Percentiles rank a stretch among this genome's conserved stretches.
phyloP scores from a whole-genome alignment of 768 basidiomycete genomes.

The Lentinus tigrinus region DNA sequence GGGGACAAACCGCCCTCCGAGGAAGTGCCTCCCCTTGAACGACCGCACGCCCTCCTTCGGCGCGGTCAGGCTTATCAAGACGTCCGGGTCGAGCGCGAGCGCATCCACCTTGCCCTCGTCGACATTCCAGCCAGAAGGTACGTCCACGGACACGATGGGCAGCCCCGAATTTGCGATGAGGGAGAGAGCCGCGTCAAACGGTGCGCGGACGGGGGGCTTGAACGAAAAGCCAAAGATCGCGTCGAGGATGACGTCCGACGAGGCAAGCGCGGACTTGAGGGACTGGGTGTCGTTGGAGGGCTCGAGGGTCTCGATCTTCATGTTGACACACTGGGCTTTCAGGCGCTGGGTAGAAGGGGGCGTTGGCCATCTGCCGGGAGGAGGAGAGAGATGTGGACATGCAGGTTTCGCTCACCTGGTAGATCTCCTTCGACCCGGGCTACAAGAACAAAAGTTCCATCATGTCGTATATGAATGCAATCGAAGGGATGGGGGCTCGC shows the following conservation, averaged over 20 bases:
- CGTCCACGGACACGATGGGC: slow-evolving; percentile 93
- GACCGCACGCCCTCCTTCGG: slow-evolving; percentile 84
- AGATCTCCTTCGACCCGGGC: slow-evolving; percentile 93
- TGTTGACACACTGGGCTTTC: slow-evolving; percentile 83
- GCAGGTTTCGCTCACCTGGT: slow-evolving; percentile 70
- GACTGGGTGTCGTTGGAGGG: slow-evolving; percentile 44
- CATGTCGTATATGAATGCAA: too few relatives aligned
- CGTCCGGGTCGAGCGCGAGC: slow-evolving; percentile 68
- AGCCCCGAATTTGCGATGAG: slow-evolving; percentile 60
- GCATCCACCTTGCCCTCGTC: slow-evolving; percentile 65
- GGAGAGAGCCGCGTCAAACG: slow-evolving; percentile 77
- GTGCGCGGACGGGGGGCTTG: slow-evolving; percentile 82
- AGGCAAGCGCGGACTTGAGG: slow-evolving; percentile 49
- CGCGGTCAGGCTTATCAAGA: slow-evolving; percentile 88
- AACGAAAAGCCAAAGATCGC: slow-evolving; percentile 99
- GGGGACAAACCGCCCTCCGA: slow-evolving; percentile 92
- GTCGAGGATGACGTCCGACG: slow-evolving; percentile 85
- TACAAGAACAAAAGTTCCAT: too few relatives aligned
- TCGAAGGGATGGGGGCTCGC: too few relatives aligned
- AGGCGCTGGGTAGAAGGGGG: slow-evolving; percentile 52
- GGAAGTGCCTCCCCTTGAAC: slow-evolving; percentile 84
- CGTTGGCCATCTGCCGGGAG: background rate
- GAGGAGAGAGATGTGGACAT: background rate
- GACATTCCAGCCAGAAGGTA: slow-evolving; percentile 97
- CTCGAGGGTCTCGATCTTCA: slow-evolving; percentile 74